Evolutionary conservation across 495 filamentous ascomycete species (phyloP).

Genomic region (Neurospora sp.): DNA sequence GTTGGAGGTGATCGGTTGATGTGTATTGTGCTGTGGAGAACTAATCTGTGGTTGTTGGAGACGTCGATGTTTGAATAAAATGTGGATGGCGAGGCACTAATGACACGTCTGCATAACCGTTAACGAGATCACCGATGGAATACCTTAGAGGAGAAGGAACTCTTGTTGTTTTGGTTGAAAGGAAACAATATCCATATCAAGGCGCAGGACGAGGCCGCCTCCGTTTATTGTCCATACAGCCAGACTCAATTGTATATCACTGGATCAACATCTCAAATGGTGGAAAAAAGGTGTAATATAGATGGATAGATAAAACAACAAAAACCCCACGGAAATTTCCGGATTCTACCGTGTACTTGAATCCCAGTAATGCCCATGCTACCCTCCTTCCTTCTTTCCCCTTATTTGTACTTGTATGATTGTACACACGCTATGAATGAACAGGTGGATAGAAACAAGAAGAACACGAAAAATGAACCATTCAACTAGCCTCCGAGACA

Average conservation of each 20-base stretch:
- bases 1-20: background rate
- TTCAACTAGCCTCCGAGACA: background rate
- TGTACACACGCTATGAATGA: background rate
- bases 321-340: background rate
- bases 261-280: background rate
- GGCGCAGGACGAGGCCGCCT: background rate
- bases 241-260: background rate
- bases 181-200: background rate
- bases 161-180: background rate
- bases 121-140: too few relatives aligned
- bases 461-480: background rate
- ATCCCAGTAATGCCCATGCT: background rate
- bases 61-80: background rate
- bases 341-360: background rate
- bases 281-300: background rate
- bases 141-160: background rate
- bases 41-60: background rate
- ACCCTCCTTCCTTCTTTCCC: background rate
- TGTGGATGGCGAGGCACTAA: background rate
- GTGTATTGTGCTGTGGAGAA: background rate
- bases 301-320: background rate
- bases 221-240: background rate
- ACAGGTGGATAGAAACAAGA: background rate
- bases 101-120: background rate
- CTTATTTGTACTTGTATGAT: background rate